phyloP scores from a whole-genome alignment of 352 stramenopile species.

The Phytophthora melonis region DNA sequence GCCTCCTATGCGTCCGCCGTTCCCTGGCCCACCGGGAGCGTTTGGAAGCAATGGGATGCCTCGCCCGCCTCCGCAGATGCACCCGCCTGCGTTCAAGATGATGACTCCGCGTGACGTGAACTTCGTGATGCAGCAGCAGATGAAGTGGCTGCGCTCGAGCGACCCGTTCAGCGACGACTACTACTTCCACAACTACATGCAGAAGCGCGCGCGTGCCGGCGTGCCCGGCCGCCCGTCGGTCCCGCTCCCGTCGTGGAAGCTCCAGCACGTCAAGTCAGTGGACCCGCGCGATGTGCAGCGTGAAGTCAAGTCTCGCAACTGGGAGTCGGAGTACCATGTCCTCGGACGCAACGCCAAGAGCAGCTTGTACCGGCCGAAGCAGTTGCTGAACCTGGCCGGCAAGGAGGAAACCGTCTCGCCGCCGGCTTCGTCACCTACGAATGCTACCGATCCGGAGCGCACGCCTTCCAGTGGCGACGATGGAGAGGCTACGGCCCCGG shows the following conservation, averaged over 20 bases:
- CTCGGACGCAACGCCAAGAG: conserved; percentile 82
- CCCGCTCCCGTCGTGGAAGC: conserved; percentile 83
- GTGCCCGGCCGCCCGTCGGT: conserved; percentile 45
- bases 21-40: conserved; percentile 29
- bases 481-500: conserved; percentile 13
- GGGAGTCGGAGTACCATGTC: conserved; percentile 78
- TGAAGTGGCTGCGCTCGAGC: conserved; percentile 88
- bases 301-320: conserved; percentile 74
- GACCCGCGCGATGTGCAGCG: conserved; percentile 67
- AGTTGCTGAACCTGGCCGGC: conserved; percentile 60
- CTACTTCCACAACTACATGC: conserved; percentile 88
- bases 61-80: conserved; percentile 48
- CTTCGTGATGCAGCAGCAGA: conserved; percentile 87
- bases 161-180: conserved; percentile 92
- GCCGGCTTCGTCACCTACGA: conserved; percentile 19
- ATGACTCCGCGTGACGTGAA: conserved; percentile 89
- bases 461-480: conserved; percentile 29
- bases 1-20: conserved; percentile 39
- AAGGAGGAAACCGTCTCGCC: conserved; percentile 19
- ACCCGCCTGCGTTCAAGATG: conserved; percentile 76
- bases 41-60: conserved; percentile 31
- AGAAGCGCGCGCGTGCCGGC: conserved; percentile 68
- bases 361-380: conserved; percentile 82
- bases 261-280: conserved; percentile 86
- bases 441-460: conserved; percentile 28